Base-by-base conservation (phyloP, 345 rosid genomes). In the Citrus hindsii region DNA sequence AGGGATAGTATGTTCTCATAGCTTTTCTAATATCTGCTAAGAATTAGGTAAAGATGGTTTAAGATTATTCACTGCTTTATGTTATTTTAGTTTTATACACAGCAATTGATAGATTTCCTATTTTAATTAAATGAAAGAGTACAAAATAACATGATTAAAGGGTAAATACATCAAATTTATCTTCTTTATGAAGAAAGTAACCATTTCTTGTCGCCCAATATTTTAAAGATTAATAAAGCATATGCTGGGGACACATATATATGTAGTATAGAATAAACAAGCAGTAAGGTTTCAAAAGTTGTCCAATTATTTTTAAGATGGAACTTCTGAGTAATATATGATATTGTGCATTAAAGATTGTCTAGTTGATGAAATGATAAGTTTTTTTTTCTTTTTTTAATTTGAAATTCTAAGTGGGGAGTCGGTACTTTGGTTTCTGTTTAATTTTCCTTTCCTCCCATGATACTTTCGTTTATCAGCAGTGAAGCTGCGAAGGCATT, bases 131-230 rank as follows among this genome's bases (percentile, higher is more conserved):
- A 67, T 18, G 64, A 73, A 76, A 67, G 58, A 65, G 71, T 69
- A 80, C 75, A 69, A 83, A 83, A 8, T 7, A 71, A 32, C 64
- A 80, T 78, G 84, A 80, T 78, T 78, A 75, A 70, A 69, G 38
- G 33, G 75, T 28, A 32, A 25, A 35, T 61, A 51, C 78, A 69
- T 27, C 22, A 64, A 74, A 66, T 69, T 30, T 71, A 75, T 42
- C 82, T 81, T 84, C 76, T 53, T 71, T 71, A 24, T 12, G 25
- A 78, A 81, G 78, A 14, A 69, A 60, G 73, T 77, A 24, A 18
- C 55, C 35, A 10, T 71, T 70, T 69, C 13, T 13, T 13, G 71
- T 73, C 75, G 14, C n/a, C 70, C 37, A n/a, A 28, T 67, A 40
- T 58, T 59, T 59, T 42, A 65, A 27, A 38, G 61, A 74, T 28